Evolutionary conservation across 768 basidiomycete genomes (phyloP).

Genomic region (Naganishia vishniacii): DNA sequence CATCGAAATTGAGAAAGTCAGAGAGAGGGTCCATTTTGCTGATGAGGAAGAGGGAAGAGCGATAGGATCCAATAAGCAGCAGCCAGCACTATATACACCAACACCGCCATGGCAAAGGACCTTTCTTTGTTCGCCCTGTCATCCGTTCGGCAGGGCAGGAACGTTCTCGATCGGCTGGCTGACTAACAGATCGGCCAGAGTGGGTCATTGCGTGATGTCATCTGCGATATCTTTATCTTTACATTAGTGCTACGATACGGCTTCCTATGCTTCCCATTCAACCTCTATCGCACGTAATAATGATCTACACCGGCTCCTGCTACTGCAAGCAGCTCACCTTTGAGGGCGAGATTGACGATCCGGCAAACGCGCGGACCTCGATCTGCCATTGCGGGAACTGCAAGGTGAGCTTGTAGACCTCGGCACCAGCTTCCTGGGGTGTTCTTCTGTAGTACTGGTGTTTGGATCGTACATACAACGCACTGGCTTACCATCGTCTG

Average conservation of each 20-base stretch:
- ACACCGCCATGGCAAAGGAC: not conserved
- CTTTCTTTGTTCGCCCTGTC: not conserved
- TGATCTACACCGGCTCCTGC: constrained; percentile 19
- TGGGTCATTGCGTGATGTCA: too few species aligned
- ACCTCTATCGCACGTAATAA: too few species aligned
- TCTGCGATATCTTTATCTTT: too few species aligned
- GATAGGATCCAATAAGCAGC: not conserved
- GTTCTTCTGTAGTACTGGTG: too few species aligned
- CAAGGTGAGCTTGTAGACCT: not conserved
- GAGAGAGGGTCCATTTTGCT: constrained; percentile 12
- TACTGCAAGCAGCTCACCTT: constrained; percentile 14
- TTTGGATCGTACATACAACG: too few species aligned
- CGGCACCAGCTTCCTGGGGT: too few species aligned
- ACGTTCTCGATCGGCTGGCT: too few species aligned
- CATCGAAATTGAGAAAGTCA: constrained; percentile 8
- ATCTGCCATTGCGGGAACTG: constrained; percentile 16
- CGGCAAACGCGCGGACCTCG: constrained; percentile 6
- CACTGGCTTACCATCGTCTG: too few species aligned
- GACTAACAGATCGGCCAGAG: too few species aligned
- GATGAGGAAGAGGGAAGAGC: not conserved
- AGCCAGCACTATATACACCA: not conserved
- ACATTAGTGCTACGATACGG: too few species aligned
- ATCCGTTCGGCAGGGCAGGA: constrained; percentile 5
- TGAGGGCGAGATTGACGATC: constrained; percentile 6
- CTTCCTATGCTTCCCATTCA: too few species aligned